These are phyloP conservation scores for Globisporangium spiculum DNA, from an alignment of 352 stramenopile species.

Conservation along the genomic window DNA sequence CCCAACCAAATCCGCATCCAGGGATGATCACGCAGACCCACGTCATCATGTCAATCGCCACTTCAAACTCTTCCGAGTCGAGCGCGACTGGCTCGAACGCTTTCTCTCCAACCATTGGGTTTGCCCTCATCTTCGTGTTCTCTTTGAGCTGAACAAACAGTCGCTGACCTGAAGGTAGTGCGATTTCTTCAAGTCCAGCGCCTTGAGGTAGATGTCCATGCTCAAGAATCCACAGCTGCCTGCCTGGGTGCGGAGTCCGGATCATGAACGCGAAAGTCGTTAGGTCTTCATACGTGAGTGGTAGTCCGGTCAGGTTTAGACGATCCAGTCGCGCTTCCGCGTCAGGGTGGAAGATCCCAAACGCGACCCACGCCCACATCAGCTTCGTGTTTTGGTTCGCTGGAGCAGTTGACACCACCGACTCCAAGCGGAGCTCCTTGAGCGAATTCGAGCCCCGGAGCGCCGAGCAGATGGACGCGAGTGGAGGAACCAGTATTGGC, in stretches of 20 bases:
- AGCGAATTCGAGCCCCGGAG: slow-evolving; percentile 3
- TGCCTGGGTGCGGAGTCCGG: slow-evolving; percentile 20
- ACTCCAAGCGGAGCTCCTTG: neutral
- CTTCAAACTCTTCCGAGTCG: slow-evolving; percentile 29
- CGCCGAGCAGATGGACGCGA: neutral
- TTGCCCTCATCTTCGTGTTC: slow-evolving; percentile 24
- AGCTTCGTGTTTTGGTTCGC: slow-evolving; percentile 16
- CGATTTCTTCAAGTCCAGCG: slow-evolving; percentile 24
- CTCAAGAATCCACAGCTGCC: slow-evolving; percentile 20
- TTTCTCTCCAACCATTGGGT: slow-evolving; percentile 9
- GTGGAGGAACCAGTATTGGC: neutral
- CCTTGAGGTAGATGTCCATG: slow-evolving; percentile 19
- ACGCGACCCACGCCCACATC: slow-evolving; percentile 40
- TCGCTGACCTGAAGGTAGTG: slow-evolving; percentile 20
- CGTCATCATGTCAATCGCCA: slow-evolving; percentile 22
- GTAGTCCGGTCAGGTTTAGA: slow-evolving; percentile 29
- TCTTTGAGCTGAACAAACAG: slow-evolving; percentile 23
- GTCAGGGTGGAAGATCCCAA: slow-evolving; percentile 39
- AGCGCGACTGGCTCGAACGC: slow-evolving; percentile 11
- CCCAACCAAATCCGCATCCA: slow-evolving; percentile 35
- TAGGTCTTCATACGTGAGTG: slow-evolving; percentile 15
- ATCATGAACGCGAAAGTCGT: slow-evolving; percentile 16
- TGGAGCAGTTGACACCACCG: neutral
- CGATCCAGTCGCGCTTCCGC: slow-evolving; percentile 25
- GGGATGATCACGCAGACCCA: slow-evolving; percentile 35